phyloP scores from a whole-genome alignment of 1,284 basidiomycete genomes.

The Cryptococcus sp. region DNA sequence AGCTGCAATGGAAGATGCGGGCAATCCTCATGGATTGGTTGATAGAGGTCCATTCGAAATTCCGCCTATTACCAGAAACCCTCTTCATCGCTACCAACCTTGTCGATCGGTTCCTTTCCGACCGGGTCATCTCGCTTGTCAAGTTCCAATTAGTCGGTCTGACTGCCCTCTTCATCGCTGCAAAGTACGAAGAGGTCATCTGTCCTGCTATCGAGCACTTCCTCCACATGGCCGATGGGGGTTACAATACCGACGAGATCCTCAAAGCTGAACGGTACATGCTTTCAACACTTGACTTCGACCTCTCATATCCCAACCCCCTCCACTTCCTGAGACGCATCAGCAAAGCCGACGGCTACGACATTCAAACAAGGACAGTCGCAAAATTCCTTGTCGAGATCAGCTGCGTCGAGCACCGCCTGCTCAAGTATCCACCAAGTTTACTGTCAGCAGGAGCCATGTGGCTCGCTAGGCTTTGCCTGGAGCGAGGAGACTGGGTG shows the following conservation, averaged over 20 bases:
- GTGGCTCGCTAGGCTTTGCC: constrained; percentile 84
- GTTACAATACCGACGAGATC: constrained; percentile 84
- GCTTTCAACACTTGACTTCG: constrained; percentile 87
- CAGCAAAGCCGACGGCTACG: constrained; percentile 95
- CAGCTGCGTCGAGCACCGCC: constrained; percentile 78
- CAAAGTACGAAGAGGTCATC: constrained; percentile 95
- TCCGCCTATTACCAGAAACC: constrained; percentile 91
- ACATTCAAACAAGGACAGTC: constrained; percentile 84
- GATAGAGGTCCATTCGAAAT: constrained; percentile 91
- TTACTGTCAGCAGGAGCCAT: constrained; percentile 84
- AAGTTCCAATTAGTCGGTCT: constrained; percentile 95
- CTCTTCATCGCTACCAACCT: constrained; percentile 94
- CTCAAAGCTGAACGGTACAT: constrained; percentile 92
- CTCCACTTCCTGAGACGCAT: constrained; percentile 89
- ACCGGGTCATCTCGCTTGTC: constrained; percentile 82
- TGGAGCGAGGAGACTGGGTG: constrained; percentile 85
- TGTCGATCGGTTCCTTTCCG: constrained; percentile 93
- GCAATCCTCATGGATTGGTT: constrained; percentile 96
- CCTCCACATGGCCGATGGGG: constrained; percentile 82
- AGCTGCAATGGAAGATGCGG: constrained; percentile 91
- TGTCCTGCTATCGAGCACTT: constrained; percentile 88
- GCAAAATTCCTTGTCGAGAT: constrained; percentile 95
- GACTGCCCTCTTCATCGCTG: constrained; percentile 88
- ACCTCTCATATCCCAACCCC: constrained; percentile 88
- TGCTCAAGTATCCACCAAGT: constrained; percentile 80